A percentile compares a stretch with the other conserved stretches of the same genome.
These are phyloP conservation scores for Annulohypoxylon bovei DNA, from an alignment of 495 filamentous ascomycete species.

Conservation along the genomic window DNA sequence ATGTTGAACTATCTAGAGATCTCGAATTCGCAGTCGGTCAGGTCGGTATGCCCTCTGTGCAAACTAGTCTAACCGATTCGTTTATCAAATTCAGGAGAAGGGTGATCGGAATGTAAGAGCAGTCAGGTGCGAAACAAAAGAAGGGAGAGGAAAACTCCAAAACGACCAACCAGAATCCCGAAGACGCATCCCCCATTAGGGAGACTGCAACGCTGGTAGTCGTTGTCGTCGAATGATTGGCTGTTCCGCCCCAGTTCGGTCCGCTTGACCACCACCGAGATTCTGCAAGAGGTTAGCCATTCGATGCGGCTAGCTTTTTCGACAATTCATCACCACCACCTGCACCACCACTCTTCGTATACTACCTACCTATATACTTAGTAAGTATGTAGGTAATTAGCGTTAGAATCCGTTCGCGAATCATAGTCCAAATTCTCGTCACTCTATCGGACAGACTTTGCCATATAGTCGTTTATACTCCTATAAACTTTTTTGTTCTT, in stretches of 20 bases:
- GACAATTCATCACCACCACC: constrained; percentile 2
- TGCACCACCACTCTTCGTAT: background rate
- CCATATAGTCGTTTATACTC: constrained; percentile 4
- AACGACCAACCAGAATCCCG: constrained; percentile 35
- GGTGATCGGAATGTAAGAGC: constrained; percentile 34
- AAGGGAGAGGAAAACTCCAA: constrained; percentile 20
- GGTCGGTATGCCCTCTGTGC: background rate
- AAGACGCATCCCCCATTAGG: constrained; percentile 30
- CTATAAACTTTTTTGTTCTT: background rate
- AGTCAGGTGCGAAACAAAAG: constrained; percentile 26
- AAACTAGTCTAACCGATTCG: background rate
- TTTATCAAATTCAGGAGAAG: constrained; percentile 21
- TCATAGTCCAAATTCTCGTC: constrained; percentile 11
- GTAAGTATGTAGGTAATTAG: constrained; percentile 8
- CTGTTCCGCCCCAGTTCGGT: constrained; percentile 13
- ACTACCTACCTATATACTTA: no score
- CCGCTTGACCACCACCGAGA: constrained; percentile 17
- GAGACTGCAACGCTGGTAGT: constrained; percentile 22
- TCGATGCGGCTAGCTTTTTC: constrained; percentile 1
- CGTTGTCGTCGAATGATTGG: constrained; percentile 33
- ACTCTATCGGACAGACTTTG: background rate
- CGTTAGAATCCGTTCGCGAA: constrained; percentile 24
- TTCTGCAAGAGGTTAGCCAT: constrained; percentile 22
- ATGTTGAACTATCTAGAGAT: background rate
- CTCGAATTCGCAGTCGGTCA: background rate